Evolutionary conservation across 1,284 basidiomycete species (phyloP).

Genomic region (Cryptococcus sp.): DNA sequence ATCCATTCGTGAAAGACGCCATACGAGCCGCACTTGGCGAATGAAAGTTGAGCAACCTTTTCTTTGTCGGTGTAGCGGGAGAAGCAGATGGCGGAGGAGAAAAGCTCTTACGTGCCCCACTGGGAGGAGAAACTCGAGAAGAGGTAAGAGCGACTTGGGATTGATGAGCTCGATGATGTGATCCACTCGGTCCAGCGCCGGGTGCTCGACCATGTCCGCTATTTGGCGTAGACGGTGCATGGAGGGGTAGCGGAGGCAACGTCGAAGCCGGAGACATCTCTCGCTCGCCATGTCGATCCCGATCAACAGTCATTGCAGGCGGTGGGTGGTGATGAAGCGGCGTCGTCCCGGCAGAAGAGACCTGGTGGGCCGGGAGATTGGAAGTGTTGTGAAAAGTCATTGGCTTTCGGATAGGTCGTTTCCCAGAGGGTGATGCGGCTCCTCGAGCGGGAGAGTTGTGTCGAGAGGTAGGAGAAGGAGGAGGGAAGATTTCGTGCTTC

Average conservation of each 20-base stretch:
- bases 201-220: slow-evolving; percentile 37
- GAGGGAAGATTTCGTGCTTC: slow-evolving; percentile 52
- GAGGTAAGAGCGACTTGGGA: slow-evolving; percentile 39
- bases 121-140: slow-evolving; percentile 21
- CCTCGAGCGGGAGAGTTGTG: slow-evolving; percentile 7
- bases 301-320: slow-evolving; percentile 24
- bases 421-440: slow-evolving; percentile 20
- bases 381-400: slow-evolving; percentile 33
- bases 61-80: slow-evolving; percentile 46
- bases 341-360: slow-evolving; percentile 38
- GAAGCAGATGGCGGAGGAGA: slow-evolving; percentile 38
- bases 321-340: slow-evolving; percentile 42
- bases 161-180: slow-evolving; percentile 41
- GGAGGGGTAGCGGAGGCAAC: slow-evolving; percentile 40
- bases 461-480: slow-evolving; percentile 11
- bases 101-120: slow-evolving; percentile 25
- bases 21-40: slow-evolving; percentile 42
- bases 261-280: slow-evolving; percentile 39
- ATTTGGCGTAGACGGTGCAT: slow-evolving; percentile 41
- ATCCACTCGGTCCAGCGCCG: slow-evolving; percentile 35
- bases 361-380: slow-evolving; percentile 21
- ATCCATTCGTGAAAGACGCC: slow-evolving; percentile 30
- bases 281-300: slow-evolving; percentile 24
- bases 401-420: slow-evolving; percentile 20
- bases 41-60: slow-evolving; percentile 50